phyloP scores from a whole-genome alignment of 306 rosid genomes.

The Leucaena leucocephala region DNA sequence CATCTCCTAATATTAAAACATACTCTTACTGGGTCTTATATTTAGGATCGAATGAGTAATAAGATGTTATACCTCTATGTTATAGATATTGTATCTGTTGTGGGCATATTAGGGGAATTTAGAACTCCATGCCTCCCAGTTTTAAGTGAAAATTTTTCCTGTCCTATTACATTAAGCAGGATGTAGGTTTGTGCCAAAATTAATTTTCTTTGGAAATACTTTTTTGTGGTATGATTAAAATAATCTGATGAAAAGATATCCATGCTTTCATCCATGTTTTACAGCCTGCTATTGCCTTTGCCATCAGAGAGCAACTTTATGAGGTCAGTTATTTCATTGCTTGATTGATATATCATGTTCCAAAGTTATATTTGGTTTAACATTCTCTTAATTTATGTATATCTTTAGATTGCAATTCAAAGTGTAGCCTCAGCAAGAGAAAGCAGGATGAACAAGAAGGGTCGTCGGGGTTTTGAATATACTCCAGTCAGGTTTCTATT shows the following conservation, averaged over 20 bases:
- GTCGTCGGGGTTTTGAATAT: conserved; percentile 74
- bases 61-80: not conserved
- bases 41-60: not conserved
- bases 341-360: conserved; percentile 23
- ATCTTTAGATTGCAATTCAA: conserved; percentile 76
- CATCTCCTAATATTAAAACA: conserved; percentile 7
- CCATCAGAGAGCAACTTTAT: conserved; percentile 86
- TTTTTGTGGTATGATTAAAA: conserved; percentile 18
- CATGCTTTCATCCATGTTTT: conserved; percentile 33
- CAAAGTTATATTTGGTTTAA: not conserved
- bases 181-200: conserved; percentile 12
- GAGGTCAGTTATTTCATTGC: conserved; percentile 56
- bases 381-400: conserved; percentile 14
- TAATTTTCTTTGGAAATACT: not conserved
- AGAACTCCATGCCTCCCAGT: conserved; percentile 18
- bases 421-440: conserved; percentile 90
- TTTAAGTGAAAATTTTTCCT: conserved; percentile 10
- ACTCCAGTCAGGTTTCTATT: conserved; percentile 64
- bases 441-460: conserved; percentile 91
- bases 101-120: conserved; percentile 9
- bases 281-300: conserved; percentile 92
- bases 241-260: conserved; percentile 13
- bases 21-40: not conserved
- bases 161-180: not conserved
- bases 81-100: not conserved